Evolutionary conservation across 352 stramenopile species (phyloP).

Genomic region (Aphanomyces cochlioides): DNA sequence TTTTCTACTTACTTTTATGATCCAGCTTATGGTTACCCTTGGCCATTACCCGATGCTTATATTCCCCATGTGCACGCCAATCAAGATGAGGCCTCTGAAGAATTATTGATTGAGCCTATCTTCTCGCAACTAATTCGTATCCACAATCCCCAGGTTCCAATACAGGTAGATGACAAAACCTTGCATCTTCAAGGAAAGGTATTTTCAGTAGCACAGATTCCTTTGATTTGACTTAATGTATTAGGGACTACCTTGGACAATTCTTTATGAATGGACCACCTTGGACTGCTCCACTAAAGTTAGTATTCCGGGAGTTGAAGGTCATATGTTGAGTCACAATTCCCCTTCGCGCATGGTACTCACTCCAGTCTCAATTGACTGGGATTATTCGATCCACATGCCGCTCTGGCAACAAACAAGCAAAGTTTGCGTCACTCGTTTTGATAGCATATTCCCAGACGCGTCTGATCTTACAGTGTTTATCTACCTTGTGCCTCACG

Average conservation of each 20-base stretch:
- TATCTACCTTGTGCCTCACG: constrained; percentile 9
- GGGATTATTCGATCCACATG: constrained; percentile 13
- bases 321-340: not conserved
- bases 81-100: not conserved
- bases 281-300: not conserved
- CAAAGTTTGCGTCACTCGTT: constrained; percentile 1
- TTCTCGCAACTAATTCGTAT: not conserved
- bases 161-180: not conserved
- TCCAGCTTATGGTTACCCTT: constrained; percentile 24
- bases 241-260: not conserved
- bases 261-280: constrained; percentile 12
- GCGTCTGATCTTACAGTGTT: constrained; percentile 22
- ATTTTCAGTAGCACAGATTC: not conserved
- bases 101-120: not conserved
- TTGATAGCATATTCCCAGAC: constrained; percentile 11
- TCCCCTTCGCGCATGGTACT: not conserved
- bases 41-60: constrained; percentile 9
- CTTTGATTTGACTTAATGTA: too few species aligned
- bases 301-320: constrained; percentile 11
- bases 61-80: not conserved
- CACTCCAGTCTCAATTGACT: constrained; percentile 2
- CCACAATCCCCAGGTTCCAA: not conserved
- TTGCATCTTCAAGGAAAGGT: not conserved
- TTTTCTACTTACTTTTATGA: constrained; percentile 30
- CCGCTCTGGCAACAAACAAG: constrained; percentile 1